Evolutionary conservation across 2,329 filamentous ascomycete species (phyloP).

Genomic region (Trichoderma aggressivum): DNA sequence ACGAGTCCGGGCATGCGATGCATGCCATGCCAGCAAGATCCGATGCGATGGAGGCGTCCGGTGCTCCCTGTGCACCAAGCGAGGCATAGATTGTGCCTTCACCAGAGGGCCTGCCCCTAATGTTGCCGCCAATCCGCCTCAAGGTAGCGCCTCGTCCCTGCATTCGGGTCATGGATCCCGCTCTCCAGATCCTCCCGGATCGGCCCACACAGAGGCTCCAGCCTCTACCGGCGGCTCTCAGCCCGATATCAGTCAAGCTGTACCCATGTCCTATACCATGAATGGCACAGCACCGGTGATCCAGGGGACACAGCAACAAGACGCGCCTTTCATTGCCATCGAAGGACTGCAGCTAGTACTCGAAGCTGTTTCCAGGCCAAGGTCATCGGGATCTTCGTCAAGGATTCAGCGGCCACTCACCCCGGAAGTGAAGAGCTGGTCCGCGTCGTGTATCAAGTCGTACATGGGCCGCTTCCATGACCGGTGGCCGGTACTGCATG

Average conservation of each 20-base stretch:
- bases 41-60: constrained; percentile 41
- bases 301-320: background rate
- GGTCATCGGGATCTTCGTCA: background rate
- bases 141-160: background rate
- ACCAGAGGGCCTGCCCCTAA: background rate
- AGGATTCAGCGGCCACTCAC: background rate
- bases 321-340: background rate
- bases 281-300: too few species aligned
- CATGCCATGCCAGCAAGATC: constrained; percentile 44
- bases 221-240: background rate
- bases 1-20: constrained; percentile 40
- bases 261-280: background rate
- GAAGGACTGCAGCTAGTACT: constrained; percentile 12
- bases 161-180: background rate
- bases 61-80: constrained; percentile 40
- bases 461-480: constrained; percentile 43
- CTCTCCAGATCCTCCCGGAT: background rate
- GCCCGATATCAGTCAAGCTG: background rate
- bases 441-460: constrained; percentile 24
- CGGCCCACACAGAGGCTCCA: background rate
- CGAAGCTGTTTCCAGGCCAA: constrained; percentile 11
- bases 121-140: background rate
- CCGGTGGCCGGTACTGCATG: constrained; percentile 41
- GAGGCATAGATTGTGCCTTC: constrained; percentile 37
- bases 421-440: constrained; percentile 24